Percentiles rank a stretch among this genome's conserved stretches.
phyloP scores from a whole-genome alignment of 2,329 filamentous ascomycete genomes.

The Penicillium vulpinum region DNA sequence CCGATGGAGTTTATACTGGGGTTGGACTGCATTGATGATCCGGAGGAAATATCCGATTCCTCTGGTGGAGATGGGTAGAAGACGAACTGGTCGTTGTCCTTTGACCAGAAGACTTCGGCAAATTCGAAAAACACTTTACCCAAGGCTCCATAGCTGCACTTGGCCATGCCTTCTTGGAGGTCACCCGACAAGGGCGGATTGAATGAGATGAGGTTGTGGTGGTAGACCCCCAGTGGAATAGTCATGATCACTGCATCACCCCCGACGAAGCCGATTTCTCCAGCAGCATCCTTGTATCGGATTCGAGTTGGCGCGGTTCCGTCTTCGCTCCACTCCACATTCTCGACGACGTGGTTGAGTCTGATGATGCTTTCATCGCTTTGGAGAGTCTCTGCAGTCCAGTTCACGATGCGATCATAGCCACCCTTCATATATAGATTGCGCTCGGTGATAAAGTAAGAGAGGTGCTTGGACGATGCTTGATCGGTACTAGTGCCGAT shows the following conservation, averaged over 20 bases:
- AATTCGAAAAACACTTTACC: conserved; percentile 50
- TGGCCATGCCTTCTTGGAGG: conserved; percentile 39
- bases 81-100: conserved; percentile 49
- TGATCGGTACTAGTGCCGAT: conserved; percentile 45
- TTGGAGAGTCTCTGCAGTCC: conserved; percentile 40
- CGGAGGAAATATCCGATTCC: conserved; percentile 28
- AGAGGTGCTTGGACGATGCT: conserved; percentile 46
- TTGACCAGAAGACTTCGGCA: conserved; percentile 47
- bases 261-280: conserved; percentile 26
- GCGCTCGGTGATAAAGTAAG: conserved; percentile 47
- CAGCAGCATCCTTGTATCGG: conserved; percentile 20
- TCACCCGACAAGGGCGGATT: conserved; percentile 39
- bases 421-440: conserved; percentile 50
- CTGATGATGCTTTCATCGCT: conserved; percentile 37
- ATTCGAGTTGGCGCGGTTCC: conserved; percentile 9
- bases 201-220: conserved; percentile 44
- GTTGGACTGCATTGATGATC: conserved; percentile 23
- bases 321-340: conserved; percentile 41
- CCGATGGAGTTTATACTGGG: conserved; percentile 14
- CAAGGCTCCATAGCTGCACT: conserved; percentile 45
- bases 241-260: conserved; percentile 45
- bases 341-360: conserved; percentile 42
- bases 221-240: conserved; percentile 43
- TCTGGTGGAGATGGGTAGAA: conserved; percentile 45
- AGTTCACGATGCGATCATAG: conserved; percentile 47